Evolutionary conservation across 495 filamentous ascomycete species (phyloP).

Genomic region (Aspergillus nidulans): DNA sequence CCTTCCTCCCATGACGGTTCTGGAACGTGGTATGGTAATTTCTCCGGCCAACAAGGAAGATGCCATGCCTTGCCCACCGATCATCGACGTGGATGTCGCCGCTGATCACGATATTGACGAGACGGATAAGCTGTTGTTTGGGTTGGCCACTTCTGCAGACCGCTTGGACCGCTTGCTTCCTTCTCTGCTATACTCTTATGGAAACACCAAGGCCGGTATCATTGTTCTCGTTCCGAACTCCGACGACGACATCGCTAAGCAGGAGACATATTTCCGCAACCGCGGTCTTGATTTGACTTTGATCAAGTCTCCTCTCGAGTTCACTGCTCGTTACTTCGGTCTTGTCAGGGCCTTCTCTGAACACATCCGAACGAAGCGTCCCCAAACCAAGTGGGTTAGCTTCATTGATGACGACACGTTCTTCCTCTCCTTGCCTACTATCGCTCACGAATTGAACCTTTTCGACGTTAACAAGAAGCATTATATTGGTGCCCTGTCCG

Average conservation of each 20-base stretch:
- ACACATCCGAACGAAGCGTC: conserved; percentile 41
- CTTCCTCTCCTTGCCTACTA: conserved; percentile 56
- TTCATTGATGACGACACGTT: conserved; percentile 74
- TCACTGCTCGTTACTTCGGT: conserved; percentile 62
- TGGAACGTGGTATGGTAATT: conserved; percentile 46
- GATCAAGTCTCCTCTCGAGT: conserved; percentile 47
- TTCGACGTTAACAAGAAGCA: conserved; percentile 49
- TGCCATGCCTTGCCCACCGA: conserved; percentile 40
- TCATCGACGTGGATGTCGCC: conserved; percentile 43
- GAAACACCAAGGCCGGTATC: conserved; percentile 45
- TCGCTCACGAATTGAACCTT: conserved; percentile 48
- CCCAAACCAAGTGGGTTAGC: conserved; percentile 58
- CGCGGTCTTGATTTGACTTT: conserved; percentile 53
- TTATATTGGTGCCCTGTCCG: conserved; percentile 62
- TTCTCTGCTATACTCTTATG: conserved; percentile 46
- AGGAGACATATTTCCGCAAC: conserved; percentile 45
- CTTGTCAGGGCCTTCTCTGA: conserved; percentile 54
- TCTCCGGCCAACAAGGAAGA: conserved; percentile 35
- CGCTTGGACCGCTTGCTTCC: conserved; percentile 46
- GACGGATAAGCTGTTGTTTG: conserved; percentile 48
- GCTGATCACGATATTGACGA: conserved; percentile 43
- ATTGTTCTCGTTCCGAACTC: conserved; percentile 47
- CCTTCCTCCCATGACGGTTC: conserved; percentile 39
- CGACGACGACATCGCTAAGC: conserved; percentile 39
- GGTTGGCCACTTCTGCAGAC: conserved; percentile 47